Evolutionary conservation across 192 early-diverging fungal species (phyloP), one percentile per base, ranked within the genome.

Genomic region (Phlyctochytrium arcticum): DNA sequence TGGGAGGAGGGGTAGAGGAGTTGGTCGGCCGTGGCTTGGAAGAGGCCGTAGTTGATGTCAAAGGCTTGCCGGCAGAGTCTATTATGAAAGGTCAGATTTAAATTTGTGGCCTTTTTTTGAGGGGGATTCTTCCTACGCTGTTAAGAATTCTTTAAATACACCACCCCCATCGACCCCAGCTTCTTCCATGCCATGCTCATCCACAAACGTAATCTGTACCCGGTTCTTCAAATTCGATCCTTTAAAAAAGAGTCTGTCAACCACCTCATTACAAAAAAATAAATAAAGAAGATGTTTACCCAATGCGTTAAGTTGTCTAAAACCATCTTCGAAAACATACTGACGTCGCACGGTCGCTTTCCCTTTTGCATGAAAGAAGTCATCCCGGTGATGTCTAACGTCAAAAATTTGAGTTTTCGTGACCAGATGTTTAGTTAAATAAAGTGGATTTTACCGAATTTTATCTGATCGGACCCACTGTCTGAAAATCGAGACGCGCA

Each of bases 81-180:
- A 36, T 1, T 27, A 53, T 27, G 10, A 17, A n/a, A n/a, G n/a
- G n/a, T n/a, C n/a, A n/a, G n/a, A n/a, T n/a, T n/a, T n/a, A n/a
- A n/a, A n/a, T n/a, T n/a, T n/a, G n/a, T n/a, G n/a, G n/a, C n/a
- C n/a, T n/a, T n/a, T n/a, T n/a, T n/a, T n/a, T 51, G 49, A 21
- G 9, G 49, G 27, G 8, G 49, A 9, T 10, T 23, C 9, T 24
- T 73, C 78, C 58, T 82, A 86, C 69, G 76, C 63, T 6, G 90
- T 96, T 35, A 98, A 74, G 62, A 98, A 98, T 74, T 98, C 96
- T 47, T 98, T 98, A 69, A 98, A 98, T 9, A 98, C 87, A 34
- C 96, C 95, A 30, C 94, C 93, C 48, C 96, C 96, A 69, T 98
- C 96, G 61, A 98, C 91, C 1, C 96, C 96, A 9, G 90, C 91